phyloP scores from a whole-genome alignment of 1,139 yeast genomes.

The Hanseniaspora gamundiae region DNA sequence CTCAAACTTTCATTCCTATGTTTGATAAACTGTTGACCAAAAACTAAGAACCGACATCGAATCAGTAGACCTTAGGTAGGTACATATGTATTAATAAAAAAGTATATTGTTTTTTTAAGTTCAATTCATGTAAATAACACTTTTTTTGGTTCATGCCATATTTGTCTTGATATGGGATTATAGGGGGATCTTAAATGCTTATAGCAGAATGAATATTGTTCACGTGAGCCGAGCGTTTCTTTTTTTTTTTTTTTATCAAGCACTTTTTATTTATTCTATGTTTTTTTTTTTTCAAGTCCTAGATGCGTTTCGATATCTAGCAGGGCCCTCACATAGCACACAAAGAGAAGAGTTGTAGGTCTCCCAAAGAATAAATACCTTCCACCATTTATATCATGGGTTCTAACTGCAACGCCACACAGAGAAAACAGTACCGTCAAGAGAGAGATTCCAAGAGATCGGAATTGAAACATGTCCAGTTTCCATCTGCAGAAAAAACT shows the following conservation, averaged over 20 bases:
- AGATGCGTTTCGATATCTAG: too few relatives aligned
- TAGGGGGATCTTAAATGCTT: too few relatives aligned
- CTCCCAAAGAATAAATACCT: background rate
- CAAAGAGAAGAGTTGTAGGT: too few relatives aligned
- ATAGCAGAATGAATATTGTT: too few relatives aligned
- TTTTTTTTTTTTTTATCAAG: constrained; percentile 1
- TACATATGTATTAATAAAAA: too few relatives aligned
- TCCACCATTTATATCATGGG: background rate
- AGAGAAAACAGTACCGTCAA: constrained; percentile 27
- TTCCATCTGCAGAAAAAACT: constrained; percentile 13
- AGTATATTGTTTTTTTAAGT: background rate
- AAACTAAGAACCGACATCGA: constrained; percentile 1
- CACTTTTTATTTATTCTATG: background rate
- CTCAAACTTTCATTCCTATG: constrained; percentile 92
- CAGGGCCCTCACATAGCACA: too few relatives aligned
- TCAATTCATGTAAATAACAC: background rate
- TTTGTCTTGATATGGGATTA: too few relatives aligned
- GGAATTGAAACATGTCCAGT: constrained; percentile 26
- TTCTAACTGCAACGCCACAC: constrained; percentile 14
- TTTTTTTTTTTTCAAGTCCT: background rate
- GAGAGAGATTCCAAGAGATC: constrained; percentile 21
- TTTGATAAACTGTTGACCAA: constrained; percentile 52
- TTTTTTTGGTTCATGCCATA: too few relatives aligned
- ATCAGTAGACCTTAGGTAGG: too few relatives aligned
- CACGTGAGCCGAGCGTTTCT: background rate